Conservation (phyloP, 345 rosid genomes). For the Erysimum cheiranthoides region DNA sequence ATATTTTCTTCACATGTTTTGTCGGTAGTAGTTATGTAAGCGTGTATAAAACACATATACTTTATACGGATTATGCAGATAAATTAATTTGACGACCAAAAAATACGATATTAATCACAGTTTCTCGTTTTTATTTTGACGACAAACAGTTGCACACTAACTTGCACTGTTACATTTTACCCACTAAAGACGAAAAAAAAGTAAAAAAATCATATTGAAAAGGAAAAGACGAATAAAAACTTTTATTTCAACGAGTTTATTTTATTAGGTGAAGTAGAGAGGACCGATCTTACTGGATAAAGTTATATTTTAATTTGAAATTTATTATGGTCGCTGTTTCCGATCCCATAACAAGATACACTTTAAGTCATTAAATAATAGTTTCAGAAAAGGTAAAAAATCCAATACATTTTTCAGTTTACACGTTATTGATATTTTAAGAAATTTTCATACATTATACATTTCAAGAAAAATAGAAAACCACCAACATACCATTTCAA, state of each 20-base stretch:
- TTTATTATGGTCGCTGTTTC: conserved; percentile 16
- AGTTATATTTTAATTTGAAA: neutral
- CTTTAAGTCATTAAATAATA: conserved; percentile 1
- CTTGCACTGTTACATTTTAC: neutral
- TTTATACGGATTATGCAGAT: conserved; percentile 1
- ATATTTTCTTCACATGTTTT: conserved; percentile 39
- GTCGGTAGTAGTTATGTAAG: conserved; percentile 39
- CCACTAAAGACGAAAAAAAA: neutral
- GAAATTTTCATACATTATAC: neutral
- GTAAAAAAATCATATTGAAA: neutral
- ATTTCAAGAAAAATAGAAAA: neutral
- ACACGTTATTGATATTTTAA: neutral
- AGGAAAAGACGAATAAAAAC: conserved; percentile 29
- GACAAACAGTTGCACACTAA: too few relatives aligned
- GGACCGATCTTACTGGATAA: conserved; percentile 4
- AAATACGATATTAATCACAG: neutral
- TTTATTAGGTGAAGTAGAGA: conserved; percentile 1
- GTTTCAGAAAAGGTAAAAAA: conserved; percentile 18
- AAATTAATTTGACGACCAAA: neutral
- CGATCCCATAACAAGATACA: conserved; percentile 6
- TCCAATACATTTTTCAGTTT: neutral
- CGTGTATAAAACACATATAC: conserved; percentile 31
- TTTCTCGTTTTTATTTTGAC: neutral
- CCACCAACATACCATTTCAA: conserved; percentile 2
- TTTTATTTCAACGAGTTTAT: neutral